phyloP scores from a whole-genome alignment of 2,329 filamentous ascomycete species.

The Cyphellophora europaea region DNA sequence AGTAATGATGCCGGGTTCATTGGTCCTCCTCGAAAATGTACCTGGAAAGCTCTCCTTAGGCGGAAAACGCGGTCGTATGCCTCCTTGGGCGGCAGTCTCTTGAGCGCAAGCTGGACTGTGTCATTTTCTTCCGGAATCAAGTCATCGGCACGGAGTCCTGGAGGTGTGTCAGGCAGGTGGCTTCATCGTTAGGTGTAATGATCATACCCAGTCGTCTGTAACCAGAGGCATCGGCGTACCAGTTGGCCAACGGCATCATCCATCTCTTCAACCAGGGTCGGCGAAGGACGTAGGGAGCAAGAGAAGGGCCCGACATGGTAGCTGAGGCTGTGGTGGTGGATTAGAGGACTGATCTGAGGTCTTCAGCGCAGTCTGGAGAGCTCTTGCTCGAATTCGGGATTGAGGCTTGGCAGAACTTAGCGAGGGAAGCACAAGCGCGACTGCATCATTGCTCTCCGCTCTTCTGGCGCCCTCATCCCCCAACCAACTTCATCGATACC shows the following conservation, averaged over 20 bases:
- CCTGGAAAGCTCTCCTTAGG: constrained; percentile 89
- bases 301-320: constrained; percentile 61
- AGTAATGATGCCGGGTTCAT: constrained; percentile 1
- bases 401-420: too few relatives aligned
- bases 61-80: constrained; percentile 96
- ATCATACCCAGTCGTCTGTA: constrained; percentile 88
- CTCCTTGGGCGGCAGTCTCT: constrained; percentile 82
- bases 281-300: constrained; percentile 68
- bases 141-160: constrained; percentile 69
- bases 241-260: constrained; percentile 73
- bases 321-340: too few relatives aligned
- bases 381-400: too few relatives aligned
- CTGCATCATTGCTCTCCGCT: too few relatives aligned
- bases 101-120: constrained; percentile 74
- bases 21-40: constrained; percentile 27
- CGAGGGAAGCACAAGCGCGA: too few relatives aligned
- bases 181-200: constrained; percentile 21
- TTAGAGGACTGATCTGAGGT: too few relatives aligned
- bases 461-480: too few relatives aligned
- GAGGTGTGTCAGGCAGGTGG: constrained; percentile 9
- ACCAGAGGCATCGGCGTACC: constrained; percentile 82
- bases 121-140: constrained; percentile 90
- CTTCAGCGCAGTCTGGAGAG: too few relatives aligned
- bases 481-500: too few relatives aligned
- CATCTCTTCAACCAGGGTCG: constrained; percentile 76